Evolutionary conservation across 23 red algal genomes (phyloP).

Genomic region (Agarophyton chilense): DNA sequence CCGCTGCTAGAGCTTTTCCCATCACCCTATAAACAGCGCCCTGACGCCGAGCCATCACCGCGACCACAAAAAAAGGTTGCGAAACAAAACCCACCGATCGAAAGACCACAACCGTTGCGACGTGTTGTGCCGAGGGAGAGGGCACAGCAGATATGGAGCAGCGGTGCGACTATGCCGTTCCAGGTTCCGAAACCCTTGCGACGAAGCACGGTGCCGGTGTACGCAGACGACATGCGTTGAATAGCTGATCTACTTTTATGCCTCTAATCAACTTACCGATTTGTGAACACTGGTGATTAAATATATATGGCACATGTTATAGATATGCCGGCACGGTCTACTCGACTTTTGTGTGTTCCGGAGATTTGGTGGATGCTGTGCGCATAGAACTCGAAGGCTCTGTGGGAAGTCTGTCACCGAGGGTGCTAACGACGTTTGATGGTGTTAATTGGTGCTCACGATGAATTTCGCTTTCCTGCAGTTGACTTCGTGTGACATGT

Average conservation of each 20-base stretch:
- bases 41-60: neutral
- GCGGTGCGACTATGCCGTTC: slow-evolving; percentile 2
- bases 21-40: neutral
- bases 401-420: neutral
- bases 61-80: neutral
- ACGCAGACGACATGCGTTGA: slow-evolving; percentile 29
- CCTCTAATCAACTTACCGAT: neutral
- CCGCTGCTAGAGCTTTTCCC: slow-evolving; percentile 29
- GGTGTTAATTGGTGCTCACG: neutral
- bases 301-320: slow-evolving; percentile 18
- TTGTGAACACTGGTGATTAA: neutral
- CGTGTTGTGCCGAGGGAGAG: slow-evolving; percentile 3
- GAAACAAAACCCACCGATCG: neutral
- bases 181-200: neutral
- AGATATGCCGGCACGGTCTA: neutral
- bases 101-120: neutral
- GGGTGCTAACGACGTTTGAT: neutral
- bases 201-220: slow-evolving; percentile 3
- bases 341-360: neutral
- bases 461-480: neutral
- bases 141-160: slow-evolving; percentile 21
- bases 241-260: too few relatives aligned
- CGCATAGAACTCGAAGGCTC: neutral
- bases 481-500: neutral
- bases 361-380: neutral